These are phyloP conservation scores for Cudoniella acicularis DNA, from an alignment of 495 filamentous ascomycete species.

Conservation along the genomic window DNA sequence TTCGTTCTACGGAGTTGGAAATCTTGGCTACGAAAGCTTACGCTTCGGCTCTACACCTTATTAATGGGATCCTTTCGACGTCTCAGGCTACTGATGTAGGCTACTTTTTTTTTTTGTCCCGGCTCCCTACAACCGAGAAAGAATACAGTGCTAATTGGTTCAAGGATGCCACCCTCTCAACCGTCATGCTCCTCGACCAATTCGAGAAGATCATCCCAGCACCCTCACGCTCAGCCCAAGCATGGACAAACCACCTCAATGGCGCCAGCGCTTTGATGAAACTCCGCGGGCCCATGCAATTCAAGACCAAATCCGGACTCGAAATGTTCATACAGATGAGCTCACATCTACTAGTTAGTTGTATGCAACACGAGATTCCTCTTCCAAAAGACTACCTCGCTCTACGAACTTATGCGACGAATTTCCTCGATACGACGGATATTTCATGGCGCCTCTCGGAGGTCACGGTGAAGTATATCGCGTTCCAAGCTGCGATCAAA, in stretches of 20 bases:
- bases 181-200: conserved; percentile 52
- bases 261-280: conserved; percentile 53
- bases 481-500: conserved; percentile 42
- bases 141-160: too few species aligned
- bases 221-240: conserved; percentile 37
- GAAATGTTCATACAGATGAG: conserved; percentile 54
- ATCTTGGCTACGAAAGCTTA: conserved; percentile 40
- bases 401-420: conserved; percentile 22
- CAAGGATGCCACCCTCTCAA: conserved; percentile 56
- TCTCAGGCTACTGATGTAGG: conserved; percentile 48
- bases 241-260: conserved; percentile 55
- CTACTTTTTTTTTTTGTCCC: too few species aligned
- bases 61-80: conserved; percentile 48
- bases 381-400: conserved; percentile 31
- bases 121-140: too few species aligned
- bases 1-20: conserved; percentile 29
- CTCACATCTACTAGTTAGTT: conserved; percentile 37
- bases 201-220: conserved; percentile 49
- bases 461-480: conserved; percentile 37
- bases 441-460: conserved; percentile 26
- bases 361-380: conserved; percentile 31
- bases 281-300: conserved; percentile 50
- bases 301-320: conserved; percentile 45
- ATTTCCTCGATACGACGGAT: conserved; percentile 11
- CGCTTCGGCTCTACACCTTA: conserved; percentile 37